phyloP scores from a whole-genome alignment of 1,284 basidiomycete species.

The Exobasidium cylindrosporum region DNA sequence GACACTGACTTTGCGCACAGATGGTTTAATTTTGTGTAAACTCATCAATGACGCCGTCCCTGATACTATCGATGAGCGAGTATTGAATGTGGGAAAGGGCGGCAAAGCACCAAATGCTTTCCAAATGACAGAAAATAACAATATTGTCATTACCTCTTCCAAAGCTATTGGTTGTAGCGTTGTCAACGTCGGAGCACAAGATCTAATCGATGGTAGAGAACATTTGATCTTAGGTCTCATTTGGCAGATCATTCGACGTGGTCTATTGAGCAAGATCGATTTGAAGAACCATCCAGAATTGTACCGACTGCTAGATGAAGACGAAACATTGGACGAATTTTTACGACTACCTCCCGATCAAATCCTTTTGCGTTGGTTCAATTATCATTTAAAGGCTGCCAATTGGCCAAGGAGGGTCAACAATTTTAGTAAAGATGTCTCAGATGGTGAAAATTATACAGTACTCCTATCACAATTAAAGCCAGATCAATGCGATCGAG shows the following conservation, averaged over 20 bases:
- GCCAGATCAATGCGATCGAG: slow-evolving; percentile 78
- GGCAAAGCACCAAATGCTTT: slow-evolving; percentile 73
- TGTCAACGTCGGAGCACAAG: slow-evolving; percentile 93
- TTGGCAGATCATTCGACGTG: slow-evolving; percentile 96
- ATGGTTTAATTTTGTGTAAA: slow-evolving; percentile 94
- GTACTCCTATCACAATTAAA: slow-evolving; percentile 91
- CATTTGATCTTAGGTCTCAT: slow-evolving; percentile 97
- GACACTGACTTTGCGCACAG: slow-evolving; percentile 54
- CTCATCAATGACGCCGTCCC: slow-evolving; percentile 98
- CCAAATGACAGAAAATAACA: slow-evolving; percentile 99
- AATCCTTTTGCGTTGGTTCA: slow-evolving; percentile 95
- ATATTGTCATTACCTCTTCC: slow-evolving; percentile 95
- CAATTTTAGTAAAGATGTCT: slow-evolving; percentile 94
- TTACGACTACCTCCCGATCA: slow-evolving; percentile 91
- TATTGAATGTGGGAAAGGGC: slow-evolving; percentile 67
- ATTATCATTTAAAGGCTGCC: slow-evolving; percentile 94
- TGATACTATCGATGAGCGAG: slow-evolving; percentile 97
- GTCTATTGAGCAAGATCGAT: slow-evolving; percentile 89
- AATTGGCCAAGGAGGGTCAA: slow-evolving; percentile 78
- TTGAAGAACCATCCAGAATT: slow-evolving; percentile 97
- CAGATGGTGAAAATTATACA: slow-evolving; percentile 95
- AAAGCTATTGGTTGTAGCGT: slow-evolving; percentile 98
- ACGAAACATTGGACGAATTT: slow-evolving; percentile 92
- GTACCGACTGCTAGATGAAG: slow-evolving; percentile 91
- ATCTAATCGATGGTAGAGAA: slow-evolving; percentile 88